phyloP scores from a whole-genome alignment of 2,329 filamentous ascomycete species.

The Botryotinia calthae region DNA sequence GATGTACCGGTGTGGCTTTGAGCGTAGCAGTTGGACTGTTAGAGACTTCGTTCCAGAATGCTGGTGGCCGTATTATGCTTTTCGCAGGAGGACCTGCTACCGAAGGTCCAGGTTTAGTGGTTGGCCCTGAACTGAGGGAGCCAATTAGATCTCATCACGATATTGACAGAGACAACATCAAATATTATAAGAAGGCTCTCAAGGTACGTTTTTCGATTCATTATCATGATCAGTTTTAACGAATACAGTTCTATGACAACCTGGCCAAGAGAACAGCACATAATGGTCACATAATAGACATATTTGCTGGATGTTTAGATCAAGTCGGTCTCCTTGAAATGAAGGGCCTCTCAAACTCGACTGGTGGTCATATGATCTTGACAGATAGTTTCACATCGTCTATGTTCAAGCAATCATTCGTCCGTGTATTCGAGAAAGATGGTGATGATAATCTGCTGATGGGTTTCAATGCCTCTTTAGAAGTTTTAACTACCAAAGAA shows the following conservation, averaged over 20 bases:
- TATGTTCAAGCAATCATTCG: slow-evolving; percentile 99
- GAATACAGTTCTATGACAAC: slow-evolving; percentile 79
- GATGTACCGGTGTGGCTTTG: slow-evolving; percentile 94
- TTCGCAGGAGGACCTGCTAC: slow-evolving; percentile 94
- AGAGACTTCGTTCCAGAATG: slow-evolving; percentile 93
- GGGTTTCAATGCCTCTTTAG: slow-evolving; percentile 96
- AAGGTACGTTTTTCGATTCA: slow-evolving; percentile 59
- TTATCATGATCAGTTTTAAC: neutral
- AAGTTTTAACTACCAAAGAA: slow-evolving; percentile 96
- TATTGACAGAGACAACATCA: slow-evolving; percentile 97
- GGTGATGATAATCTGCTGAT: slow-evolving; percentile 91
- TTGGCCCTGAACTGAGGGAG: slow-evolving; percentile 91
- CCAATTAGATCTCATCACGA: slow-evolving; percentile 98
- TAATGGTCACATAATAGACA: slow-evolving; percentile 96
- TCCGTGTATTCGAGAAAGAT: slow-evolving; percentile 96
- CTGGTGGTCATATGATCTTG: slow-evolving; percentile 95
- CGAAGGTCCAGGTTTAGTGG: slow-evolving; percentile 94
- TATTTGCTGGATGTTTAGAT: slow-evolving; percentile 95
- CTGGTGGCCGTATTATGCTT: slow-evolving; percentile 93
- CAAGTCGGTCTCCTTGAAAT: slow-evolving; percentile 97
- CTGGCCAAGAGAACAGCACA: slow-evolving; percentile 92
- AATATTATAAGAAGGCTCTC: slow-evolving; percentile 98
- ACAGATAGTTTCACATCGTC: slow-evolving; percentile 98
- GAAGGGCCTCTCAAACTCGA: slow-evolving; percentile 95
- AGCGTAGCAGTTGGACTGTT: slow-evolving; percentile 91